Evolutionary conservation across 768 basidiomycete species (phyloP).

Genomic region (Termitomyces sp.): DNA sequence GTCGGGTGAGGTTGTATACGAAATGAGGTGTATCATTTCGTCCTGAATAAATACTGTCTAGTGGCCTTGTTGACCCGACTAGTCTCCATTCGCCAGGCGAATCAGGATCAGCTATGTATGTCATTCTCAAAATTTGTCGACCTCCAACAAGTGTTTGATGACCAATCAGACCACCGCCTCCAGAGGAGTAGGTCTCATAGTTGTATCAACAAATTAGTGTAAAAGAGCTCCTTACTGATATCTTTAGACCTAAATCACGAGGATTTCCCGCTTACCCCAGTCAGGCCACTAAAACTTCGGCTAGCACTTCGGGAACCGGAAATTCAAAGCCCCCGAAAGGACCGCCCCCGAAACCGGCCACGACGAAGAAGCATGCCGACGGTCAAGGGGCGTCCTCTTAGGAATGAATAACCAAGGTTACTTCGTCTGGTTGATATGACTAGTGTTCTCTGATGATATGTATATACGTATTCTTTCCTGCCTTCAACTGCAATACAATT

Average conservation of each 20-base stretch:
- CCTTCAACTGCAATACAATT: neutral
- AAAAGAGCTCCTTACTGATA: neutral
- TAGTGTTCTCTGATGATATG: neutral
- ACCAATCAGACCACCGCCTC: neutral
- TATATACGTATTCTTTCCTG: neutral
- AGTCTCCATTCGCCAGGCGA: neutral
- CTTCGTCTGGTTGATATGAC: neutral
- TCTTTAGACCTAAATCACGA: constrained; percentile 5
- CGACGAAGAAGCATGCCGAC: neutral
- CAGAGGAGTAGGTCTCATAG: neutral
- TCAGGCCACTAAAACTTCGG: neutral
- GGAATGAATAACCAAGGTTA: neutral
- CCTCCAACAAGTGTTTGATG: neutral
- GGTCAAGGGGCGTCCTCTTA: too few species aligned
- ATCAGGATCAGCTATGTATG: constrained; percentile 7
- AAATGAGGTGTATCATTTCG: neutral
- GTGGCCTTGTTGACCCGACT: constrained; percentile 3
- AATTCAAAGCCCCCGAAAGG: neutral
- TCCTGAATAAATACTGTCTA: neutral
- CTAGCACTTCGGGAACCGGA: neutral
- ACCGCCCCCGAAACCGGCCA: neutral
- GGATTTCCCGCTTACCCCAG: neutral
- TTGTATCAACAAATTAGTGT: neutral
- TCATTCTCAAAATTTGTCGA: neutral
- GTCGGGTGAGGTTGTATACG: constrained; percentile 1